Evolutionary conservation across 225 moss, liverwort and hornwort genomes (phyloP), one percentile per base, ranked within the genome.

Genomic region (Takakia lepidozioides): DNA sequence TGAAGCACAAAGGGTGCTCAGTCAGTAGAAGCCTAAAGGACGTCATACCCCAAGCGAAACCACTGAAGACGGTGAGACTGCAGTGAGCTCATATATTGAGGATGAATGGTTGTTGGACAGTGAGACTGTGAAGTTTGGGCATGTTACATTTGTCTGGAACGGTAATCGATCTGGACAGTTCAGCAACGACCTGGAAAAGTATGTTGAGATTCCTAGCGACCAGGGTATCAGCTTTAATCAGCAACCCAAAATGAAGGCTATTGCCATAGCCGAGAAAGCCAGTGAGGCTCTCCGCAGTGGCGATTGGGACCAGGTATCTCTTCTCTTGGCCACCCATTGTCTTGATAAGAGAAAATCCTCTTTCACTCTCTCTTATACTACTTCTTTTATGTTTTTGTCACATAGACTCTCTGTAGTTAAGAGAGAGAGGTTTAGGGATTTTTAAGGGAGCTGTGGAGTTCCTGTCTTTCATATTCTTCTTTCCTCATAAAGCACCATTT

Each of bases 111-210:
- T n/a, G n/a, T 14, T 47, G 45, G 54, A 69, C 86, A 91, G 95
- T 60, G 95, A 98, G 66, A 98, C 95, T 18, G 95, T 98, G 22
- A 98, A 98, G 61, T 98, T 98, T 46, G 95, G 95, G n/a, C 95
- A 98, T 53, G 91, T 98, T 13, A 91, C 95, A 4, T 98, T 98
- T 44, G 87, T 91, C 51, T 98, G 95, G 95, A 98, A 98, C 50
- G 95, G 95, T 42, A 98, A 98, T 48, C 79, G 95, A 48, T 90
- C 95, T 49, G 95, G 95, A 28, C 90, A 91, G 46, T 98, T 98
- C 65, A 90, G 90, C 59, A 5, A 64, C 10, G 82, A 82, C 38
- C 82, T 98, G 35, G 95, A 98, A 65, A 78, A 98, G 58, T 98
- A 98, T 39, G 82, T 90, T 32, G 90, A 98, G 61, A 87, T 98